phyloP scores from a whole-genome alignment of 2,329 filamentous ascomycete species.

The Simplicillium aogashimaense region DNA sequence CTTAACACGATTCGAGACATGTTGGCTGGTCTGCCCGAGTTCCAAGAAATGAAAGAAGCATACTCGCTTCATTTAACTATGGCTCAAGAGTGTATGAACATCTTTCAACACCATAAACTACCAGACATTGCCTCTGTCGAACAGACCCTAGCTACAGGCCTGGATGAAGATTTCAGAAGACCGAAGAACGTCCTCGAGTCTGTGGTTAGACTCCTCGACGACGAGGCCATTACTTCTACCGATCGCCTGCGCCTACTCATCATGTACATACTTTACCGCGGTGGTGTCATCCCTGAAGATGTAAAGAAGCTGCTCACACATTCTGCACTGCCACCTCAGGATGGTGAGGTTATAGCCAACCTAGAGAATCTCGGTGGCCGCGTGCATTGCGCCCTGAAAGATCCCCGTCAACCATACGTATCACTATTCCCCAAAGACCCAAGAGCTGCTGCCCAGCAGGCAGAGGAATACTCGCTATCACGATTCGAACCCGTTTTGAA shows the following conservation, averaged over 20 bases:
- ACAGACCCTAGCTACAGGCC: constrained; percentile 81
- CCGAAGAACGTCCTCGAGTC: constrained; percentile 83
- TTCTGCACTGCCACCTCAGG: constrained; percentile 63
- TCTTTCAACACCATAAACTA: constrained; percentile 77
- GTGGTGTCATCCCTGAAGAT: constrained; percentile 77
- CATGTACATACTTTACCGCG: constrained; percentile 76
- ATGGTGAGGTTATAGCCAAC: constrained; percentile 65
- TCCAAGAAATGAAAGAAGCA: constrained; percentile 88
- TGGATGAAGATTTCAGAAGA: constrained; percentile 87
- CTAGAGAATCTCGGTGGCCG: constrained; percentile 74
- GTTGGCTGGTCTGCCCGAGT: constrained; percentile 88
- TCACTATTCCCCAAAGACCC: constrained; percentile 65
- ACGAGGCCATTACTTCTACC: constrained; percentile 58
- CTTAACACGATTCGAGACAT: constrained; percentile 94
- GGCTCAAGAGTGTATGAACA: constrained; percentile 95
- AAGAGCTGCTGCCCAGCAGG: constrained; percentile 35
- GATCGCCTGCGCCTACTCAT: constrained; percentile 81
- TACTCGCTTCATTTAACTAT: constrained; percentile 93
- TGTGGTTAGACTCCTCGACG: constrained; percentile 78
- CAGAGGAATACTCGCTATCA: constrained; percentile 76
- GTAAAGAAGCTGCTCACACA: constrained; percentile 77
- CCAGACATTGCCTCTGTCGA: constrained; percentile 81
- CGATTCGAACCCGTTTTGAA: constrained; percentile 78
- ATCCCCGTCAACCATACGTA: constrained; percentile 53
- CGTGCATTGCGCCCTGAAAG: constrained; percentile 61